Base-by-base conservation (phyloP, 176 grass and related monocot species). In the Oryza meyeriana region DNA sequence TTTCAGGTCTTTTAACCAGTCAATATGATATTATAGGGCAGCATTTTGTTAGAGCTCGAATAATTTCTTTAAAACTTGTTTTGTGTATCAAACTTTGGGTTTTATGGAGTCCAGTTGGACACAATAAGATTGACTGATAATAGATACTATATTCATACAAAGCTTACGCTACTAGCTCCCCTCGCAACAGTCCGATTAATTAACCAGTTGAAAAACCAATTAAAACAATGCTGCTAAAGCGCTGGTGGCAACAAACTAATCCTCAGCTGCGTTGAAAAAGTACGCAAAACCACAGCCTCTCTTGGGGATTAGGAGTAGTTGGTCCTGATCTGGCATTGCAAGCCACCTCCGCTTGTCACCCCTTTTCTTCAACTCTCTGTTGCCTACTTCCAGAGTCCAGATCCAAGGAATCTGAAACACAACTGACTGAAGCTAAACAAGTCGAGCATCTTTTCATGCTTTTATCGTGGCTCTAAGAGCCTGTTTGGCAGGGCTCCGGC, bases 381-480 rank as follows among this genome's bases (percentile, higher is more conserved):
- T 61, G 64, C 50, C 3, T 25, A 6, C 20, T 61, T 83, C 66
- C 29, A 72, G 13, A 64, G 42, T 83, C 66, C 29, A 72, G 13
- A 64, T 79, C 38, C 27, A 22, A 71, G 14, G 67, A 61, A 82
- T 63, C 66, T 44, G 75, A 20, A 71, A 80, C 32, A 33, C 58
- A 57, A 55, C 41, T 12, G 8, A 30, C 26, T 69, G 40, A 40
- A 80, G 61, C 61, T 55, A 55, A 72, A 66, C 16, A 74, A 70
- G 32, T 27, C 4, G 47, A 61, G 78, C 62, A 79, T 72, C 4
- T 9, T 33, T 35, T 63, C 78, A 87, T 58, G 71, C 78, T 75
- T 76, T 76, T 3, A 24, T 47, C 34, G 34, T 81, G 70, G 22
- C 7, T 26, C 3, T 8, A 25, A n/a, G n/a, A n/a, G n/a, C n/a